Evolutionary conservation across 2,329 filamentous ascomycete species (phyloP).

Genomic region (Chalaropsis ovoidea): DNA sequence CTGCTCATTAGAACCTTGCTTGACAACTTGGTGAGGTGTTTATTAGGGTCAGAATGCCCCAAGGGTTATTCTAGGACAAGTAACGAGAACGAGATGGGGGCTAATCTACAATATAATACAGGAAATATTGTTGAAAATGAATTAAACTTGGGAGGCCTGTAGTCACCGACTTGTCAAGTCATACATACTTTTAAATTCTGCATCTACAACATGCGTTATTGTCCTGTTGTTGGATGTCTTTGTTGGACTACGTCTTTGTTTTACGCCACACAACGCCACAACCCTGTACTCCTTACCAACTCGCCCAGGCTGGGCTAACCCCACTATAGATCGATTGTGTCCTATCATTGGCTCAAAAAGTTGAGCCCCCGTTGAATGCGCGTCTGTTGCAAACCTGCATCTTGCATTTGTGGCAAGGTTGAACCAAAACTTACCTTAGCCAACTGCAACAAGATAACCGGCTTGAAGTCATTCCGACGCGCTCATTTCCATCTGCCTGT

Average conservation of each 20-base stretch:
- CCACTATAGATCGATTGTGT: background rate
- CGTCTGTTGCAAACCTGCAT: conserved; percentile 18
- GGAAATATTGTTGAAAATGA: too few species aligned
- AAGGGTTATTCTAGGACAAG: too few species aligned
- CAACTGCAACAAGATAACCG: background rate
- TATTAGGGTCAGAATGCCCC: too few species aligned
- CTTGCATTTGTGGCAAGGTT: conserved; percentile 8
- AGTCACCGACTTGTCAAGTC: too few species aligned
- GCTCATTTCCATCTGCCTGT: conserved; percentile 11
- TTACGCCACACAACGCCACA: conserved; percentile 11
- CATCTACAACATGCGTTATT: too few species aligned
- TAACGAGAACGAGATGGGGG: too few species aligned
- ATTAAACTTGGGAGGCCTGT: too few species aligned
- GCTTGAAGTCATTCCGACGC: conserved; percentile 7
- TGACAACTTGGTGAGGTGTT: too few species aligned
- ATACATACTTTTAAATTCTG: too few species aligned
- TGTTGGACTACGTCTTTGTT: background rate
- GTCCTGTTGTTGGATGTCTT: too few species aligned
- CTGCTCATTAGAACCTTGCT: too few species aligned
- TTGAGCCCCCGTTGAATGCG: conserved; percentile 9
- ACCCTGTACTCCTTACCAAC: background rate
- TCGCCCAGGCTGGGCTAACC: background rate
- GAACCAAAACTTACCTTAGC: conserved; percentile 4
- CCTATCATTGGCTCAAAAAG: conserved; percentile 9
- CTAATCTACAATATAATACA: too few species aligned